Evolutionary conservation across 176 grass and related monocot species (phyloP).

Genomic region (Otatea glauca): DNA sequence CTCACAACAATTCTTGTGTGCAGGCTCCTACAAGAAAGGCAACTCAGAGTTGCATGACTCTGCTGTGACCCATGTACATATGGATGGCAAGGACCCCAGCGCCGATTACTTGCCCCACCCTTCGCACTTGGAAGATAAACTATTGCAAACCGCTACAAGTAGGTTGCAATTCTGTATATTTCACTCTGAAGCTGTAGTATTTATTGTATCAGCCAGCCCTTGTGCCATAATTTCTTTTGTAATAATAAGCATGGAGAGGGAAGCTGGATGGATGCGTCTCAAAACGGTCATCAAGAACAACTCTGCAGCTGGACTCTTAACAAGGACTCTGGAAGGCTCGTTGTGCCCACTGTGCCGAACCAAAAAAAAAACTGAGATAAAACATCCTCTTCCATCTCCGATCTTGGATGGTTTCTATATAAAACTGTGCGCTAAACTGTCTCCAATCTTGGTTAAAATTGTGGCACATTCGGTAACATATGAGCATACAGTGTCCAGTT

Average conservation of each 20-base stretch:
- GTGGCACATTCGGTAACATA: neutral
- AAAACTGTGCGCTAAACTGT: neutral
- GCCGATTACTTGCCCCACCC: conserved; percentile 12
- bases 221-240: neutral
- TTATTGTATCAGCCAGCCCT: conserved; percentile 39
- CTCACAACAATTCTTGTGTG: neutral
- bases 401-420: conserved; percentile 17
- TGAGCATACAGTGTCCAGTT: neutral
- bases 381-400: neutral
- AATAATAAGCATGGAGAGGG: conserved; percentile 38
- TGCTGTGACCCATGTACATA: conserved; percentile 43
- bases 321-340: neutral
- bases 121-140: conserved; percentile 18
- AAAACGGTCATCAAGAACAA: conserved; percentile 10
- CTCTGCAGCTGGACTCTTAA: neutral
- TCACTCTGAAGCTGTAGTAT: conserved; percentile 13
- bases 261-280: conserved; percentile 35
- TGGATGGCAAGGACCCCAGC: conserved; percentile 29
- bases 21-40: conserved; percentile 43
- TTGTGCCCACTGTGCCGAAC: neutral
- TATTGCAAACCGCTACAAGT: neutral
- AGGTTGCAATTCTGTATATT: conserved; percentile 41
- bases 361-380: neutral
- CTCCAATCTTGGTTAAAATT: neutral
- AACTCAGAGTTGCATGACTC: conserved; percentile 8